Evolutionary conservation across 805 yeast genomes (phyloP), one percentile per base, ranked within the genome.

Genomic region (Candida verbasci): DNA sequence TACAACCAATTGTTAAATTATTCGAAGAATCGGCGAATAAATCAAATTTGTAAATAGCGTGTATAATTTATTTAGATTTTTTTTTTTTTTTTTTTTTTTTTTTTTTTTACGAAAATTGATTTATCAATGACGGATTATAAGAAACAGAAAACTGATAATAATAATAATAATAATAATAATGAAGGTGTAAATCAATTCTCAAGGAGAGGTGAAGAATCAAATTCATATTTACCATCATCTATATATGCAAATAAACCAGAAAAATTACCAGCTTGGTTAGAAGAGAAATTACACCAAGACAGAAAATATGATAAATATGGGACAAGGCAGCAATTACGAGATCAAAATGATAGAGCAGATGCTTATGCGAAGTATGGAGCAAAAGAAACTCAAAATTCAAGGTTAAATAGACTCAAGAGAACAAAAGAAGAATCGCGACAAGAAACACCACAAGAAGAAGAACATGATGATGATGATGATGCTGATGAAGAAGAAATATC

Each of bases 261-360:
- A 32, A 54, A 53, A 3, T 42, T 50, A 3, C 72, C 72, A 2
- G 68, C 66, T 3, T 67, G 72, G 72, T 49, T 65, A 55, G 60
- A 56, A 39, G 48, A 53, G 27, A 28, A 32, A 14, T 43, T 44
- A 15, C 47, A 46, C 15, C 48, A 41, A 9, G 45, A 46, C 14
- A 53, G 49, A 29, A 67, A 65, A 43, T 67, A 67, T 46, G 71
- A 61, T 37, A 62, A 63, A 43, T 66, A 66, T 43, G 71, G 70
- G 1, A 8, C 49, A n/a, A 23, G 39, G 11, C 17, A 38, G 6
- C 37, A 33, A 2, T 10, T 14, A 3, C 27, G n/a, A 9, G 24
- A 17, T 17, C 11, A 17, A 12, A 18, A 33, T 18, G 24, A 32
- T 11, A 4, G 27, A 9, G 10, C 28, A 12, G 29, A n/a, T 21